A percentile compares a stretch with the other conserved stretches of the same genome.
Evolutionary conservation across 345 rosid genomes (phyloP).

Genomic region (Hevea brasiliensis): DNA sequence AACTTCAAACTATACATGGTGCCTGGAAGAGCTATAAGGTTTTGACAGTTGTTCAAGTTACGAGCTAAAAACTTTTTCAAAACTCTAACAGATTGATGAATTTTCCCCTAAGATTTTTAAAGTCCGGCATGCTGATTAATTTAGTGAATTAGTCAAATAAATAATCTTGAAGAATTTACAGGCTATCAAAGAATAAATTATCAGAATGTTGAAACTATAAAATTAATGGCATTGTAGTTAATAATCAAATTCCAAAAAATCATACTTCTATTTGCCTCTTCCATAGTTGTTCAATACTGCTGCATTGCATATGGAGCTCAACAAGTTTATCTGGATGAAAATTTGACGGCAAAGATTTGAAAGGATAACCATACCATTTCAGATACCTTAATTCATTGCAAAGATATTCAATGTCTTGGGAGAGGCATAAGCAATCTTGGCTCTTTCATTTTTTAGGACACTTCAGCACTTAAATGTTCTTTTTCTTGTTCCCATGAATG

Average conservation of each 20-base stretch:
- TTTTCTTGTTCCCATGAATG: too few species aligned
- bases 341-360: too few species aligned
- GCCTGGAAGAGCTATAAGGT: not conserved
- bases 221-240: too few species aligned
- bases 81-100: not conserved
- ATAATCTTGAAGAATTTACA: too few species aligned
- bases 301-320: not conserved
- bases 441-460: not conserved
- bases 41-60: conserved; percentile 3
- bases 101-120: not conserved
- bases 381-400: not conserved
- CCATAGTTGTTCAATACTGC: too few species aligned
- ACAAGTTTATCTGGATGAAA: not conserved
- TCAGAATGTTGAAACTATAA: too few species aligned
- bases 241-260: too few species aligned
- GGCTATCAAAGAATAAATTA: too few species aligned
- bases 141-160: not conserved
- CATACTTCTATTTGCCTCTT: too few species aligned
- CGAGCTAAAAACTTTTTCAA: not conserved
- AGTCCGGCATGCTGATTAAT: not conserved
- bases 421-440: not conserved
- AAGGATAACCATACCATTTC: too few species aligned
- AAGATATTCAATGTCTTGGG: not conserved
- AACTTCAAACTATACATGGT: too few species aligned
- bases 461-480: not conserved